Percentiles rank a stretch among this genome's conserved stretches.
Evolutionary conservation across 2,329 filamentous ascomycete species (phyloP).

Genomic region (Blastomyces gilchristii): DNA sequence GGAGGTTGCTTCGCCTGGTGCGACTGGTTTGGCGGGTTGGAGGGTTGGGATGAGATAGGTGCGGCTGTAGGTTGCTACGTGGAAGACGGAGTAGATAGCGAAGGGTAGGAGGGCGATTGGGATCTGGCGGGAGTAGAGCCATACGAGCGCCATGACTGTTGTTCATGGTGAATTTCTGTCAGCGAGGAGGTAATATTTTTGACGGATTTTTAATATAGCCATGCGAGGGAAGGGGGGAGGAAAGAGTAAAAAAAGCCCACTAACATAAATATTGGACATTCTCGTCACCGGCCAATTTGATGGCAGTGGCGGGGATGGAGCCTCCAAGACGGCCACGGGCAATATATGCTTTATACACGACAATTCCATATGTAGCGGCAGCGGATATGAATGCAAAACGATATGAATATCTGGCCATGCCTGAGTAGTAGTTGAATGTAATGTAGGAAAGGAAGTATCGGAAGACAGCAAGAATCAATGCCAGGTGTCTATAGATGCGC

Average conservation of each 20-base stretch:
- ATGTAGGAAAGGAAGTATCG: conserved; percentile 81
- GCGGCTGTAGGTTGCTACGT: conserved; percentile 92
- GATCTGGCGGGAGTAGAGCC: conserved; percentile 85
- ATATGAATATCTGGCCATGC: conserved; percentile 73
- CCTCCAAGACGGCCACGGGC: conserved; percentile 67
- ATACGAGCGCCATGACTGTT: conserved; percentile 81
- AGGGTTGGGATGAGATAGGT: conserved; percentile 85
- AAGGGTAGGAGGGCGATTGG: conserved; percentile 87
- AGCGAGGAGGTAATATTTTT: conserved; percentile 12
- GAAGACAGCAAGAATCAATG: conserved; percentile 68
- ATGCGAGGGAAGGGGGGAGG: no score
- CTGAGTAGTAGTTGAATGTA: conserved; percentile 73
- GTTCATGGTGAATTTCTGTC: conserved; percentile 7
- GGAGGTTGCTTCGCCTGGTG: conserved; percentile 44
- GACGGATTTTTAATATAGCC: no score
- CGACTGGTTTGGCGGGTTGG: conserved; percentile 51
- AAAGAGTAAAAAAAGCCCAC: not conserved
- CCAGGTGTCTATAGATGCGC: conserved; percentile 57
- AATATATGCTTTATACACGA: conserved; percentile 94
- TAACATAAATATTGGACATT: conserved; percentile 93
- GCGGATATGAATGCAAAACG: conserved; percentile 83
- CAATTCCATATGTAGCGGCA: conserved; percentile 88
- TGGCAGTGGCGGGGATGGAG: conserved; percentile 49
- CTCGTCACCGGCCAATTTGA: conserved; percentile 72
- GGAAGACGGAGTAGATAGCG: conserved; percentile 95